Base-by-base conservation (phyloP, 805 yeast species). In the Candida wancherniae region DNA sequence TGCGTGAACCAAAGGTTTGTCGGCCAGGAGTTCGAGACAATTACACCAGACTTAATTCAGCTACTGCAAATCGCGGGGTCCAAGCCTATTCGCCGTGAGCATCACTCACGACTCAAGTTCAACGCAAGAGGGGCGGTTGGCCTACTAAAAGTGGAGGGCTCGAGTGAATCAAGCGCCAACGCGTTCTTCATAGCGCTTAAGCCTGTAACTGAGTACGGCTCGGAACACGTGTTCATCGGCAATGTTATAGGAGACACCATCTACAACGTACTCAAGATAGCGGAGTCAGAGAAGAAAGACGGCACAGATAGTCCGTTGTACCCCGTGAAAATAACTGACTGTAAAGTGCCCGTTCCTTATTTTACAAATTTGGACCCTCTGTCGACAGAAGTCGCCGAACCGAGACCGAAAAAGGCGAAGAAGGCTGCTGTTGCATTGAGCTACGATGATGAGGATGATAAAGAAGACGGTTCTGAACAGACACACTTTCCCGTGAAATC, bases 51-150 rank as follows among this genome's bases (percentile, higher is more conserved):
- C 14, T 60, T 10, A 6, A 37, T 42, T 14, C 41, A 44, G 24
- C 21, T 34, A n/a, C 42, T 30, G 40, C 33, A 26, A 19, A 26
- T 36, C 17, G 18, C 9, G 7, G 20, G 14, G 6, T 9, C 31
- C 5, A 43, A 36, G 25, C 33, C 38, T n/a, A 15, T 53, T 10
- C 31, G 33, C 6, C 48, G 44, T 35, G 87, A 80, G 48, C 58
- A 56, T 36, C 73, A 77, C 48, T 50, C 71, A 2, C 53, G 86
- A 19, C 51, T 81, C 24, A 54, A 65, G 30, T 75, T 70, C 48
- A 57, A 54, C 22, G 59, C 63, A 23, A 61, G 80, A 29, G 87
- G 86, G 0, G 48, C 73, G 6, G 39, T 81, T 2, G 84, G 77
- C 0, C 61, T 69, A 41, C 72, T 72, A 9, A 61, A 51, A 9